Evolutionary conservation across 148 eudicot species (phyloP), one percentile per base, ranked within the genome.

Genomic region (Vaccinium corymbosum): DNA sequence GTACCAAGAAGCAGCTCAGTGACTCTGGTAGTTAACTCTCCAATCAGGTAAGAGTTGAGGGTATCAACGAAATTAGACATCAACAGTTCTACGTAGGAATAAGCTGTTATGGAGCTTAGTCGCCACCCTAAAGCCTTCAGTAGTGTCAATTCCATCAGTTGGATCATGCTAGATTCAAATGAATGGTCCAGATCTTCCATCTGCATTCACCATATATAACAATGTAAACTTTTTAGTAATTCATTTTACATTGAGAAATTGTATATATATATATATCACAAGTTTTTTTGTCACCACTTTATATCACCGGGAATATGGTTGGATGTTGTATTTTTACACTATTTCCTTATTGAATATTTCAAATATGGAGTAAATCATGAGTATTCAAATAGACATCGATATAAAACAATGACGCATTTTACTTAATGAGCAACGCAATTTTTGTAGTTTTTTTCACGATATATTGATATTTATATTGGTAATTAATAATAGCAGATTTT

Each of bases 141-240:
- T 5, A 90, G 56, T 29, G 78, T 83, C 76, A 90, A 61, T 83
- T 90, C 91, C 90, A 90, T 88, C 76, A 80, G 35, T 66, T 88
- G 87, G 20, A 88, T 88, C 61, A 88, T 13, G 19, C 83, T 59
- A 52, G 88, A 66, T 32, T 85, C 68, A 66, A 88, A 90, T 9
- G 78, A 52, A 77, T 84, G 68, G 46, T 86, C 89, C 22, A 79
- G 48, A 77, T 75, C 87, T 71, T 88, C 89, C 83, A 19, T 71
- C 88, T 84, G 86, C 64, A 83, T 4, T 68, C 50, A 27, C 16
- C 46, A 80, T 49, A 27, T 68, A 68, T 13, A 71, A 29, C 29
- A 51, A 10, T 7, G 13, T 6, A 59, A 32, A 32, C 35, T 1
- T 32, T 32, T 32, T 1, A 32, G 42, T n/a, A 51, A 38, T 20